Base-by-base conservation (phyloP, 129 eudicot genomes). In the Flaveria bidentis region DNA sequence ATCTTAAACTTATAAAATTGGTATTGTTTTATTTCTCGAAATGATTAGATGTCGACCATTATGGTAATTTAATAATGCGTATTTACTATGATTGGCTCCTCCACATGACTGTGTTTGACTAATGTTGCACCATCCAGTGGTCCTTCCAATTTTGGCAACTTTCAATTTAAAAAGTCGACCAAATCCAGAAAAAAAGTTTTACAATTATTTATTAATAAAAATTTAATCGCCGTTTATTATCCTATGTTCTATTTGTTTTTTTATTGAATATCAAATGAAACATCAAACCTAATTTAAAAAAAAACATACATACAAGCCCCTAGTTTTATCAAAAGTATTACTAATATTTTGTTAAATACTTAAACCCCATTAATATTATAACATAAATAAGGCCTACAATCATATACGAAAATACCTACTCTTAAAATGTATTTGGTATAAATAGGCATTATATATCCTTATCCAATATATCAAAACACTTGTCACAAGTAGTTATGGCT, bases 401-500 rank as follows among this genome's bases (percentile, higher is more conserved):
- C 22, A 52, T 52, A n/a, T 52, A 52, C 20, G 22, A 52, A 16
- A 52, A 52, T n/a, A 52, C n/a, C 58, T n/a, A 16, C n/a, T 16
- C 58, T 16, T 52, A 52, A 52, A 16, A 6, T 2, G 20, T 17
- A 17, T 11, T 57, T 60, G 1, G 14, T 25, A 60, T 60, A 60
- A 11, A 10, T 60, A 60, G 39, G 15, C 39, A 23, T 36, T 45
- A 45, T 60, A 60, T 23, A 60, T 15, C 39, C 41, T 10, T 25
- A 60, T 23, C 66, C 39, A 25, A 23, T 11, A 60, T 26, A 18
- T 8, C 62, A 9, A 55, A 18, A 4, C 36, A 23, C n/a, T 5
- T 18, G 58, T 20, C 63, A 56, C 14, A 1, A 1, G 30, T 22
- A 71, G n/a, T 23, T 23, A 79, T 79, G 83, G 72, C 57, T 23